A percentile compares a stretch with the other conserved stretches of the same genome.
These are phyloP conservation scores for Knufia petricola DNA, from an alignment of 2,329 filamentous ascomycete species.

Conservation along the genomic window DNA sequence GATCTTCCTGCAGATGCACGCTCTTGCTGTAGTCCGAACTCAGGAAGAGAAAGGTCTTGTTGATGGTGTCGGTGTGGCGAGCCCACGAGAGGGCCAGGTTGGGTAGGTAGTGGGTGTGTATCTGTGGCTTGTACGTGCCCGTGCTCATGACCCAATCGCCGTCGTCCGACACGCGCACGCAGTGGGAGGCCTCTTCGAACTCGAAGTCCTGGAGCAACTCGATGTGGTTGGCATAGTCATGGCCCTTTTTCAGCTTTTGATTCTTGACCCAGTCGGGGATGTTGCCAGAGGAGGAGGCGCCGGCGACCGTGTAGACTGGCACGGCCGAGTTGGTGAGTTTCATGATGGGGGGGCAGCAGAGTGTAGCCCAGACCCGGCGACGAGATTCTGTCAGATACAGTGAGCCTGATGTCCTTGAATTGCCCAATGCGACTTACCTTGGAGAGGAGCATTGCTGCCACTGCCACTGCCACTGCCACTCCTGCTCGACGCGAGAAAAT, in stretches of 20 bases:
- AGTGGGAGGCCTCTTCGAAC: conserved; percentile 89
- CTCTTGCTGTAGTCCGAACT: conserved; percentile 91
- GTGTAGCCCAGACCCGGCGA: background rate
- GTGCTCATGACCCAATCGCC: conserved; percentile 97
- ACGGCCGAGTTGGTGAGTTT: conserved; percentile 60
- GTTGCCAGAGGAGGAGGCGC: conserved; percentile 74
- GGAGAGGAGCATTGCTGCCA: background rate
- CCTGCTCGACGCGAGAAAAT: too few relatives aligned
- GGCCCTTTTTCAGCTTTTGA: conserved; percentile 84
- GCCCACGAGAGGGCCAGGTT: conserved; percentile 90
- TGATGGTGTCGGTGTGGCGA: conserved; percentile 82
- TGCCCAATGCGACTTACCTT: background rate
- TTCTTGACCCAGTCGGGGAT: conserved; percentile 92
- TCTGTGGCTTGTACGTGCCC: conserved; percentile 67
- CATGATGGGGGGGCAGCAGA: conserved; percentile 26
- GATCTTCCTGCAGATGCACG: conserved; percentile 83
- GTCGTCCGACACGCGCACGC: conserved; percentile 84
- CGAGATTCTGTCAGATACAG: background rate
- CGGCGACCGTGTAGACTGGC: conserved; percentile 90
- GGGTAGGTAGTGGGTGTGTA: conserved; percentile 90
- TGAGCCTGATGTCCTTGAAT: background rate
- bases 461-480: too few relatives aligned
- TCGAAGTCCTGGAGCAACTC: conserved; percentile 96
- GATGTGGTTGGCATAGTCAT: conserved; percentile 85
- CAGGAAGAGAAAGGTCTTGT: conserved; percentile 81